phyloP scores from a whole-genome alignment of 2,329 filamentous ascomycete species.

The Periconia digitata region DNA sequence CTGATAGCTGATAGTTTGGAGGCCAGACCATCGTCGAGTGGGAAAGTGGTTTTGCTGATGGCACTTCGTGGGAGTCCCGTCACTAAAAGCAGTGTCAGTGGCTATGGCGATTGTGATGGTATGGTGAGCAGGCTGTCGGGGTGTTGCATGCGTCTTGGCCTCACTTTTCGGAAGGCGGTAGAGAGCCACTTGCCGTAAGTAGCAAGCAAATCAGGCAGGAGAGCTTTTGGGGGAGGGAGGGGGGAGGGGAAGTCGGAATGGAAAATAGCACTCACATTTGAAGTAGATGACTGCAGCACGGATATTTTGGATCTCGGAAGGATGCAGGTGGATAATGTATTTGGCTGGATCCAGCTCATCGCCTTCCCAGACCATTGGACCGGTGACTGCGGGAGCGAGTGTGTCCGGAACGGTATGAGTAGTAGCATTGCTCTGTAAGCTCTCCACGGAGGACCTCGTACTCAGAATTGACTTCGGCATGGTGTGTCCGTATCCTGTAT shows the following conservation, averaged over 20 bases:
- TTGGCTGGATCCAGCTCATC: conserved; percentile 25
- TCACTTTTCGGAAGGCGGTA: neutral
- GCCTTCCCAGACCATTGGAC: conserved; percentile 39
- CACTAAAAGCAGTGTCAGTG: conserved; percentile 16
- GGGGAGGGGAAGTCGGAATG: neutral
- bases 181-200: neutral
- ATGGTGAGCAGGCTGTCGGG: too few species aligned
- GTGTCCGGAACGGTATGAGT: conserved; percentile 28
- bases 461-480: conserved; percentile 32
- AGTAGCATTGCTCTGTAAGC: conserved; percentile 31
- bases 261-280: conserved; percentile 23
- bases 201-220: neutral
- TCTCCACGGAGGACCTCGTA: conserved; percentile 32
- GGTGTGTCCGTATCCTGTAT: neutral
- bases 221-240: neutral
- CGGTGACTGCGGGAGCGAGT: conserved; percentile 28
- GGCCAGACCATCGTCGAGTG: conserved; percentile 23
- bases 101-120: neutral
- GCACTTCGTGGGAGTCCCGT: conserved; percentile 17
- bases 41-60: conserved; percentile 29
- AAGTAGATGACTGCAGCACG: conserved; percentile 37
- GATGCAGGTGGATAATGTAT: conserved; percentile 30
- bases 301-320: conserved; percentile 30
- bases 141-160: neutral
- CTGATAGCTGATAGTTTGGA: conserved; percentile 28